A percentile compares a stretch with the other conserved stretches of the same genome.
phyloP scores from a whole-genome alignment of 2,329 filamentous ascomycete species.

The Bipolaris bicolor region DNA sequence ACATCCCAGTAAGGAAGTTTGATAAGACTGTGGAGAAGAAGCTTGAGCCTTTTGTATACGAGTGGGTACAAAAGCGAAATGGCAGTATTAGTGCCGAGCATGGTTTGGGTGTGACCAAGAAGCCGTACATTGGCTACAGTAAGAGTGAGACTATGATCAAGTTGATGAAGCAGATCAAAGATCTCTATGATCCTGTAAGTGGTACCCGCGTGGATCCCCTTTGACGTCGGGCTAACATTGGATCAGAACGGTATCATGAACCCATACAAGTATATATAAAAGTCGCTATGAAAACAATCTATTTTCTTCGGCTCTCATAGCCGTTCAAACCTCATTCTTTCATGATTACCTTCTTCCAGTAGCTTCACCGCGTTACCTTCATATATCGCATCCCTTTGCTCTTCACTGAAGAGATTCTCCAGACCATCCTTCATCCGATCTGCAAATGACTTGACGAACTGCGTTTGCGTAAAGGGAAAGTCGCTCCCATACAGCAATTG shows the following conservation, averaged over 20 bases:
- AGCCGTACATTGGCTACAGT: constrained; percentile 93
- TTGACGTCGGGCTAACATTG: constrained; percentile 25
- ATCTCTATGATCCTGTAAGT: constrained; percentile 90
- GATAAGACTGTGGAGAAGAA: constrained; percentile 85
- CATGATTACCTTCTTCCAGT: constrained; percentile 22
- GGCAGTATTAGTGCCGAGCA: constrained; percentile 98
- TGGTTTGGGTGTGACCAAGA: constrained; percentile 92
- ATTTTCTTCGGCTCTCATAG: constrained; percentile 1
- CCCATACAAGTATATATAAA: constrained; percentile 89
- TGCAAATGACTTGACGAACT: constrained; percentile 47
- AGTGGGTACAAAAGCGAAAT: constrained; percentile 87
- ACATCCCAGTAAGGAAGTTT: constrained; percentile 81
- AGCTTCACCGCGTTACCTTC: constrained; percentile 48
- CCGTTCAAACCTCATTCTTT: neutral
- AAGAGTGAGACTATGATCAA: constrained; percentile 83
- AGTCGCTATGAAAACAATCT: constrained; percentile 1
- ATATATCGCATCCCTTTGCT: constrained; percentile 49
- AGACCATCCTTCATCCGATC: constrained; percentile 52
- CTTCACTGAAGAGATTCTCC: constrained; percentile 45
- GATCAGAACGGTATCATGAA: constrained; percentile 95
- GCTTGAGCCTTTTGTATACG: constrained; percentile 94
- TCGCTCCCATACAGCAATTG: constrained; percentile 61
- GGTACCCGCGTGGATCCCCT: neutral
- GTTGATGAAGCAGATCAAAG: constrained; percentile 95
- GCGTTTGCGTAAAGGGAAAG: constrained; percentile 57